A percentile compares a stretch with the other conserved stretches of the same genome.
Evolutionary conservation across 2,329 filamentous ascomycete genomes (phyloP).

Genomic region (Akanthomyces dipterigenus): DNA sequence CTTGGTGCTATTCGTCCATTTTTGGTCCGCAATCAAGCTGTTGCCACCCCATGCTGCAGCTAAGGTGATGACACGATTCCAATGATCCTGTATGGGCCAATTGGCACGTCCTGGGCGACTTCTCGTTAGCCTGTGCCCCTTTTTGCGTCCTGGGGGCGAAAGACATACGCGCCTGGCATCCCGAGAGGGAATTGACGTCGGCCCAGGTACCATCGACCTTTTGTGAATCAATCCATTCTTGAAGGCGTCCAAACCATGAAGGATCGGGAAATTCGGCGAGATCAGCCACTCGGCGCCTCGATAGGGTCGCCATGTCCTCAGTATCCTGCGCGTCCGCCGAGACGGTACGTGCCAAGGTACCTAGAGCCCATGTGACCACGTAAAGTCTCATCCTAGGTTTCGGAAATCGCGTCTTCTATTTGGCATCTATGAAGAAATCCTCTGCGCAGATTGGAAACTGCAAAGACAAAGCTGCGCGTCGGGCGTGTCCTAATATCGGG

Average conservation of each 20-base stretch:
- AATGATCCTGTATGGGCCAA: slow-evolving; percentile 20
- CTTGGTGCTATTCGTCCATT: slow-evolving; percentile 14
- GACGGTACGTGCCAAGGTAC: neutral
- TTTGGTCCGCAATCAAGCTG: slow-evolving; percentile 9
- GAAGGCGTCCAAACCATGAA: slow-evolving; percentile 14
- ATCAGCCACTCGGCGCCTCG: slow-evolving; percentile 16
- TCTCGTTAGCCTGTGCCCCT: neutral
- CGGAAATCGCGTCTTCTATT: neutral
- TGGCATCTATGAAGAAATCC: neutral
- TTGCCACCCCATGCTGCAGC: slow-evolving; percentile 20
- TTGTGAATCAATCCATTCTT: slow-evolving; percentile 16
- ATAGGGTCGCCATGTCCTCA: slow-evolving; percentile 13
- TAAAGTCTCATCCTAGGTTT: neutral
- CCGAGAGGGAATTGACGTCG: slow-evolving; percentile 19
- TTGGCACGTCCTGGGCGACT: slow-evolving; percentile 17
- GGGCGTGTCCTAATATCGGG: neutral
- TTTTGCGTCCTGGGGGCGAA: neutral
- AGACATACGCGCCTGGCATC: slow-evolving; percentile 17
- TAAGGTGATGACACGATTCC: slow-evolving; percentile 18
- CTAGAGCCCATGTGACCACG: neutral
- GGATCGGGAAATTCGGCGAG: slow-evolving; percentile 19
- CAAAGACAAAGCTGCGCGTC: neutral
- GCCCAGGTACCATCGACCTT: slow-evolving; percentile 18
- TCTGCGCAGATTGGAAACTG: neutral
- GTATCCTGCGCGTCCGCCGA: slow-evolving; percentile 5